phyloP scores from a whole-genome alignment of 2,329 filamentous ascomycete genomes.

The Alternaria triticimaculans region DNA sequence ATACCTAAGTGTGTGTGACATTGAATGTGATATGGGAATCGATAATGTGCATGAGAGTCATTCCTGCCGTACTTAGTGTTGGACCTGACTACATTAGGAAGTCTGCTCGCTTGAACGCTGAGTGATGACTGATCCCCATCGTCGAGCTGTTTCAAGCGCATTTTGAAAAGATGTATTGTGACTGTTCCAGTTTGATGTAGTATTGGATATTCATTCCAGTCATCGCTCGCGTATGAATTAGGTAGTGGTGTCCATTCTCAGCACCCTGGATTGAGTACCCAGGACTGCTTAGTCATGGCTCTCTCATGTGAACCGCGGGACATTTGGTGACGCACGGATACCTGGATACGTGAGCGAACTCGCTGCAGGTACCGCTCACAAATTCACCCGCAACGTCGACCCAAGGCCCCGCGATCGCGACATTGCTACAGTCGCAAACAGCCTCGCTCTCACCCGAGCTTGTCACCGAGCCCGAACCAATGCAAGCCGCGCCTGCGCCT shows the following conservation, averaged over 20 bases:
- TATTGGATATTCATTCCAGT: too few relatives aligned
- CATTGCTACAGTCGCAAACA: conserved; percentile 23
- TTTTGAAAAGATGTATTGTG: background rate
- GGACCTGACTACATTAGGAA: background rate
- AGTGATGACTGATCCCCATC: background rate
- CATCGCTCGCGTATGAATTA: background rate
- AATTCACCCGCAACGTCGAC: conserved; percentile 12
- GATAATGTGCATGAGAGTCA: background rate
- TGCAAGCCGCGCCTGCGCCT: conserved; percentile 43
- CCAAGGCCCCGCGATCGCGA: conserved; percentile 13
- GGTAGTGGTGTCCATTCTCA: background rate
- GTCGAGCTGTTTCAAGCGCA: background rate
- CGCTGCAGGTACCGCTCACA: conserved; percentile 34
- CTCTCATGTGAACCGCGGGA: conserved; percentile 11
- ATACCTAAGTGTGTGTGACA: background rate
- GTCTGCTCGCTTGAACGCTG: background rate
- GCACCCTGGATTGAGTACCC: conserved; percentile 3
- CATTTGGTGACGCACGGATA: conserved; percentile 19
- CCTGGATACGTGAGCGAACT: conserved; percentile 25
- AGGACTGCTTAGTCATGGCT: conserved; percentile 16
- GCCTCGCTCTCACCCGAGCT: conserved; percentile 27
- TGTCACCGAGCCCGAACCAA: conserved; percentile 38
- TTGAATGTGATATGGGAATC: background rate
- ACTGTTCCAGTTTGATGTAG: background rate
- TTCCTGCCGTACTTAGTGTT: background rate